These are phyloP conservation scores for Colletotrichum acutatum DNA, from an alignment of 2,329 filamentous ascomycete species.

Conservation along the genomic window DNA sequence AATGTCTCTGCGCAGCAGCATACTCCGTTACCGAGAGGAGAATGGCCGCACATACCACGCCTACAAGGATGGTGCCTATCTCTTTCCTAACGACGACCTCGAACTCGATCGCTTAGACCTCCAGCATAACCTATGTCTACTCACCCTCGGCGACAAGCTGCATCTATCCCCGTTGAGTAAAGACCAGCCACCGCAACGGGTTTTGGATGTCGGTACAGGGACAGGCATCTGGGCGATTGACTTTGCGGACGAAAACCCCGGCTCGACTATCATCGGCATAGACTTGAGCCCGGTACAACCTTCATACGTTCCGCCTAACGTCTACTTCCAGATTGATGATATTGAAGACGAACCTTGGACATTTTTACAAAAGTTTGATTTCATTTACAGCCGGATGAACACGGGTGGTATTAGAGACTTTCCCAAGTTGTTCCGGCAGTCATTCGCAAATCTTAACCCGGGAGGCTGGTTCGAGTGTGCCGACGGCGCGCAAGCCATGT, in stretches of 20 bases:
- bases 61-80: constrained; percentile 37
- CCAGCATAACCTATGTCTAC: constrained; percentile 48
- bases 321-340: constrained; percentile 68
- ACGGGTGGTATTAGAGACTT: constrained; percentile 36
- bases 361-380: constrained; percentile 45
- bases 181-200: constrained; percentile 39
- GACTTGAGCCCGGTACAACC: constrained; percentile 70
- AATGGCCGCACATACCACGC: constrained; percentile 52
- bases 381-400: constrained; percentile 40
- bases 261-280: constrained; percentile 60
- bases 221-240: constrained; percentile 60
- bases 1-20: constrained; percentile 48
- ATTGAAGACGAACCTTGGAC: constrained; percentile 52
- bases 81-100: constrained; percentile 37
- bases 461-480: constrained; percentile 57
- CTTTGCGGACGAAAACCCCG: constrained; percentile 57
- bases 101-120: constrained; percentile 49
- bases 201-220: constrained; percentile 60
- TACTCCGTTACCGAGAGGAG: constrained; percentile 49
- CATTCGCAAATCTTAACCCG: constrained; percentile 46
- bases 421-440: constrained; percentile 39
- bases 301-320: constrained; percentile 66
- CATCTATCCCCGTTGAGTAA: constrained; percentile 41
- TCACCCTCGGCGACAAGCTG: constrained; percentile 46
- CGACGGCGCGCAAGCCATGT: constrained; percentile 53